These are phyloP conservation scores for Cryptococcus sp. DNA, from an alignment of 1,284 basidiomycete genomes.

Conservation along the genomic window DNA sequence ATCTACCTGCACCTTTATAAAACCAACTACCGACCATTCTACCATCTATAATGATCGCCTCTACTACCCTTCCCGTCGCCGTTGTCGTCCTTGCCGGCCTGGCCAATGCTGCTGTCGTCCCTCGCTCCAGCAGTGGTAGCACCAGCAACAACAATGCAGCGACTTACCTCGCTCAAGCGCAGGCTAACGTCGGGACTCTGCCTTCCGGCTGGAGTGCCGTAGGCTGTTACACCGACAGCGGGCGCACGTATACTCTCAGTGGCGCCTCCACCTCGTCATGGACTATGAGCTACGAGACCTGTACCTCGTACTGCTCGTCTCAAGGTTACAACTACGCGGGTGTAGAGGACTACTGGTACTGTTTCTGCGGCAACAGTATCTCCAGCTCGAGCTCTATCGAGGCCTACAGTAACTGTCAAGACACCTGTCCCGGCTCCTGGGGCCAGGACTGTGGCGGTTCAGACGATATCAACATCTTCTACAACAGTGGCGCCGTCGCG, in stretches of 20 bases:
- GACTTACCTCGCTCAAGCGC: not conserved
- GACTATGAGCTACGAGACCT: not conserved
- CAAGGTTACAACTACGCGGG: not conserved
- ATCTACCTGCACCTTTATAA: too few relatives aligned
- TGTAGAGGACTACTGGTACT: not conserved
- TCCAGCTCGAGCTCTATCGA: not conserved
- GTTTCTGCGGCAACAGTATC: not conserved
- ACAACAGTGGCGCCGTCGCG: not conserved
- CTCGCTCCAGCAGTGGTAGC: too few relatives aligned
- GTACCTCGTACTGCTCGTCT: not conserved
- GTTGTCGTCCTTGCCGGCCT: too few relatives aligned
- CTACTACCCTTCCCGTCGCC: too few relatives aligned
- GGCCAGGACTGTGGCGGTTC: not conserved
- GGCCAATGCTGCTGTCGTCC: too few relatives aligned
- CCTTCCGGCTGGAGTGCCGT: not conserved
- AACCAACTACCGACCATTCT: too few relatives aligned
- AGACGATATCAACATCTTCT: constrained; percentile 1
- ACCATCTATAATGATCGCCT: too few relatives aligned
- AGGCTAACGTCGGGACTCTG: not conserved
- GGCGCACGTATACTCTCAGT: not conserved
- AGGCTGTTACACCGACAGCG: not conserved
- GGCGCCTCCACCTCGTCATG: not conserved
- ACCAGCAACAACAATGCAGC: too few relatives aligned
- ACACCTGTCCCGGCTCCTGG: not conserved
- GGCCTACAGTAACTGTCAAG: not conserved